Evolutionary conservation across 2,329 filamentous ascomycete genomes (phyloP), one percentile per base, ranked within the genome.

Genomic region (Onygena corvina): DNA sequence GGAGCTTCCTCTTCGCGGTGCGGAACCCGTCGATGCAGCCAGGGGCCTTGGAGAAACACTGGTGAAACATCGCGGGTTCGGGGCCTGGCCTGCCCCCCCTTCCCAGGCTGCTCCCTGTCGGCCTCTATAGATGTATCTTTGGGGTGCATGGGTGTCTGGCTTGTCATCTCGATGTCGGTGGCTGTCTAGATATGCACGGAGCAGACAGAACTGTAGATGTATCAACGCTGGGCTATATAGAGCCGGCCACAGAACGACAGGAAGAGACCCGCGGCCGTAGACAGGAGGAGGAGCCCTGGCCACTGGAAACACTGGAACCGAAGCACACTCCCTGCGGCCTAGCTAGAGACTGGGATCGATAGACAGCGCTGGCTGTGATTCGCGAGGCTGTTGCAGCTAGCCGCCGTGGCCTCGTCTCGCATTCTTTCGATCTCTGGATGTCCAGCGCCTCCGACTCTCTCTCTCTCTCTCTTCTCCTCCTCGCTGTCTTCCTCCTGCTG

Each of bases 361-460:
- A 42, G n/a, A 27, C 36, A 23, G 36, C 11, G 16, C 3, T 2
- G 2, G n/a, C 14, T 42, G 36, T 42, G 36, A 42, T 42, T 42
- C 36, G 36, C 27, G 36, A 42, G 36, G 36, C 36, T 42, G 36
- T 42, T 27, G 36, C 36, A 42, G 36, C 36, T 42, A 42, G 36
- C 36, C 36, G 36, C 36, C 36, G 20, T 23, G 3, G 3, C 3
- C 29, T 31, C 3, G 29, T 11, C 29, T 21, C 8, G 14, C 25
- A 9, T 40, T 14, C 16, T 5, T n/a, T 42, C 14, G 9, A 18
- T 38, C 21, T 21, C 9, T 21, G 9, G 8, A 16, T 11, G 20
- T 25, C n/a, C 20, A 20, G 23, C 36, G 3, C 16, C 14, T 21
- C 9, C 9, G n/a, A n/a, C 11, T 40, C 36, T 20, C 27, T n/a